Base-by-base conservation (phyloP, 139 green algal genomes). In the Zygnema circumcarinatum region DNA sequence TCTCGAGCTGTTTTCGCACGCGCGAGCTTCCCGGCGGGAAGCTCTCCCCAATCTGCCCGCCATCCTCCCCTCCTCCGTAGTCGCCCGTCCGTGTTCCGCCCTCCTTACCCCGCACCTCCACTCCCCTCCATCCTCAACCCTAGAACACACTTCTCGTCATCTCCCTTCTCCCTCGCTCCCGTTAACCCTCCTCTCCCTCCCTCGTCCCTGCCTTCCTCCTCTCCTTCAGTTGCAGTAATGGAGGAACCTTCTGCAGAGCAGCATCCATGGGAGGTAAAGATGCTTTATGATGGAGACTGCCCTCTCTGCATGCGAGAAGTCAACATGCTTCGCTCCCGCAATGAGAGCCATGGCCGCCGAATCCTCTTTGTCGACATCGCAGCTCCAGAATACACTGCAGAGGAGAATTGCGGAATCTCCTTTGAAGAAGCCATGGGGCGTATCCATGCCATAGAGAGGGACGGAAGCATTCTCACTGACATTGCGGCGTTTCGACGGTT, bases 321-420 rank as follows among this genome's bases (percentile, higher is more conserved):
- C 47, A 93, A 98, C 86, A 98, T 99, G 91, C 88, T 99, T 42
- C 82, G 79, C 22, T 82, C 76, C 22, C 91, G 96, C 25, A 76
- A 90, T 56, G 89, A 83, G 21, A 92, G 88, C 2, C 84, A 90
- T 20, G 91, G 93, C 25, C 3, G 11, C 69, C 93, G 92, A 35
- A 97, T 99, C 16, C 81, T 93, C 33, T 98, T 99, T 90, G 96
- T 98, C 1, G 96, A 99, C 90, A 96, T 98, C 11, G 32, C 29
- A 31, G 32, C 75, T 79, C 93, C 93, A 0, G 33, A 11, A 35
- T 93, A 93, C 86, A 69, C 85, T 31, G 52, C 96, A 1, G 89
- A 83, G 11, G 89, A 95, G 42, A 96, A 99, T 88, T 86, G 67
- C 1, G 93, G 92, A 67, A 94, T 98, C 40, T 90, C 78, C 0